Base-by-base conservation (phyloP, 805 yeast species). In the Saccharomycopsis oosterbeekiorum region DNA sequence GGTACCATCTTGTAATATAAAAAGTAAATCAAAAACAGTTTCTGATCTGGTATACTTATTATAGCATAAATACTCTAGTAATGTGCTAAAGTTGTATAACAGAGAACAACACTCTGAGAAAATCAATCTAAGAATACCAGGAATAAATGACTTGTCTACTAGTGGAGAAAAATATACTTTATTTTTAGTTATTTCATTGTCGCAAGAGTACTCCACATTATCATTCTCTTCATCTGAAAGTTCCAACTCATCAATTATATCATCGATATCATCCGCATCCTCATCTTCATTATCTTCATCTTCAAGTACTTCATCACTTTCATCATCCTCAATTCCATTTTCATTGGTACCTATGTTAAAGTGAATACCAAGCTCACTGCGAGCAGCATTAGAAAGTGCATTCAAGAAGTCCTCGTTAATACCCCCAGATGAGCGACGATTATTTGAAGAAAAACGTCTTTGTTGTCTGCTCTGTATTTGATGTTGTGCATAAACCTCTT, bases 401-500 rank as follows among this genome's bases (percentile, higher is more conserved):
- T 86, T 84, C 64, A 91, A 76, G 70, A 90, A 91, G 51, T 85
- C 90, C 0, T 90, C 86, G 66, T 86, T 96, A 59, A 89, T 80
- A 66, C 88, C 96, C 36, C 89, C 75, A 2, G 81, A 75, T 14
- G 78, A 74, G 1, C 73, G 69, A 0, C 83, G 76, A 69, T 64
- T 74, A 51, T 72, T 68, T 14, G 74, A 70, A 1, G 80, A 39
- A n/a, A 36, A 42, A 2, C 26, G 34, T 5, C 53, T 24, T 15
- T 41, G 58, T n/a, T 29, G 58, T 17, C 43, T 17, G 24, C 29
- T 36, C 29, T 34, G 50, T 64, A 51, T 57, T 56, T 57, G 76
- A 68, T 91, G 96, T 65, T 90, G 93, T 0, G 92, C 83, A 69
- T 89, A 84, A 0, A 91, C 97, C 68, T 92, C 97, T 65, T 90